Conservation (phyloP, 345 rosid species). For the Gossypium bickii region DNA sequence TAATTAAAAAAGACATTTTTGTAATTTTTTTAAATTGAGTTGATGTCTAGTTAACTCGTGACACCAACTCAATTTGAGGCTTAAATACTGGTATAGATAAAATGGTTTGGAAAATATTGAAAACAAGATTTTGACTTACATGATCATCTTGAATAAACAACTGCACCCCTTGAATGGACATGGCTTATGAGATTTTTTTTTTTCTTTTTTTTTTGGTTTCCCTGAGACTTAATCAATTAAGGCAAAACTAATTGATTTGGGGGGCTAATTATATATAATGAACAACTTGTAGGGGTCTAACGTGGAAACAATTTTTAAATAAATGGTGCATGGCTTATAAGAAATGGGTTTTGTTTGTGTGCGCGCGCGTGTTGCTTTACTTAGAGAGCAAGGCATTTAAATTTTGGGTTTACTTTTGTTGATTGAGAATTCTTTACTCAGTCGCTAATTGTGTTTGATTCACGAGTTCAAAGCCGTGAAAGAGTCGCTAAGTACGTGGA, state of each 20-base stretch:
- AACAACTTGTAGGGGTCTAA: background rate
- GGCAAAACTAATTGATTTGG: background rate
- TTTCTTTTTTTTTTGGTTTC: background rate
- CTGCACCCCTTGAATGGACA: conserved; percentile 30
- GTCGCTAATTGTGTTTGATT: conserved; percentile 11
- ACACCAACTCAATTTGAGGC: no score
- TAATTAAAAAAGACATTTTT: no score
- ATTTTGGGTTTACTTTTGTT: background rate
- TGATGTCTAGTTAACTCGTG: no score
- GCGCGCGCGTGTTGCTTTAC: background rate
- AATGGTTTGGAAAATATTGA: background rate
- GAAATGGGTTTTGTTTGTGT: background rate
- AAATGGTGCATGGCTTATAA: background rate
- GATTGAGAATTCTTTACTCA: conserved; percentile 28
- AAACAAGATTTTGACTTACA: conserved; percentile 22
- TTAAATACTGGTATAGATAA: no score
- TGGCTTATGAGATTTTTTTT: no score
- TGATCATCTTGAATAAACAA: conserved; percentile 27
- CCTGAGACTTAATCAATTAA: background rate
- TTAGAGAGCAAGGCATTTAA: conserved; percentile 16
- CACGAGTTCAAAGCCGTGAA: conserved; percentile 8
- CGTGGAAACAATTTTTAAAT: background rate
- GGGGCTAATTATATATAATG: background rate
- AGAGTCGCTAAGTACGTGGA: conserved; percentile 1
- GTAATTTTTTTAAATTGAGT: no score